A percentile compares a stretch with the other conserved stretches of the same genome.
phyloP scores from a whole-genome alignment of 768 basidiomycete species.

The Tylopilus subfusipes region DNA sequence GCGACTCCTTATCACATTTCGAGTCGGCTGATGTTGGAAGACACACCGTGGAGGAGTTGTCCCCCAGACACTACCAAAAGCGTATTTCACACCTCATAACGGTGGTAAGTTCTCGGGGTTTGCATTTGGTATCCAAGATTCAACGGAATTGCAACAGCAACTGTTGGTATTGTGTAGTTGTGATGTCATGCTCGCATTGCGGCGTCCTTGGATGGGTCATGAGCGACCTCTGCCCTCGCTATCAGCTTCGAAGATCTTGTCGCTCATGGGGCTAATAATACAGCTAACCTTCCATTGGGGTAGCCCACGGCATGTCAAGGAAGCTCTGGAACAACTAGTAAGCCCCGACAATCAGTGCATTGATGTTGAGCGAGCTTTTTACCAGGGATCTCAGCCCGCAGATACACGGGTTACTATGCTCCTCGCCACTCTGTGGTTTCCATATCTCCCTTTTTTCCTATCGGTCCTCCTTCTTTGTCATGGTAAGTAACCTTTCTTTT shows the following conservation, averaged over 20 bases:
- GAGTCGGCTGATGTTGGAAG: no score
- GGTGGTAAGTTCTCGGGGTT: background rate
- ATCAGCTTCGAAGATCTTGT: background rate
- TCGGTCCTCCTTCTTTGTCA: background rate
- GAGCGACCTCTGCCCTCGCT: background rate
- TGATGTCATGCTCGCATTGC: background rate
- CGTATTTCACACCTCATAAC: background rate
- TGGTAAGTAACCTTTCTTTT: background rate
- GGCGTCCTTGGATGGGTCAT: background rate
- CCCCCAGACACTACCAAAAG: background rate
- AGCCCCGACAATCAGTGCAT: background rate
- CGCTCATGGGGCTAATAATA: background rate
- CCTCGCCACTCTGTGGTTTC: background rate
- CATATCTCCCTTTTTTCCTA: background rate
- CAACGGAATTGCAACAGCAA: background rate
- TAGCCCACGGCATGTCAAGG: background rate
- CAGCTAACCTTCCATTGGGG: background rate
- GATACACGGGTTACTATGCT: background rate
- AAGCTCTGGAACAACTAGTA: background rate
- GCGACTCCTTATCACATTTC: no score
- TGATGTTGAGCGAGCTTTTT: background rate
- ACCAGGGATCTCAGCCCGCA: background rate
- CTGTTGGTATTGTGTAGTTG: background rate
- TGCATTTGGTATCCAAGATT: background rate
- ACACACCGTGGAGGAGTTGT: background rate